Base-by-base conservation (phyloP, 2,329 filamentous ascomycete genomes). In the Cladorrhinum sp. region DNA sequence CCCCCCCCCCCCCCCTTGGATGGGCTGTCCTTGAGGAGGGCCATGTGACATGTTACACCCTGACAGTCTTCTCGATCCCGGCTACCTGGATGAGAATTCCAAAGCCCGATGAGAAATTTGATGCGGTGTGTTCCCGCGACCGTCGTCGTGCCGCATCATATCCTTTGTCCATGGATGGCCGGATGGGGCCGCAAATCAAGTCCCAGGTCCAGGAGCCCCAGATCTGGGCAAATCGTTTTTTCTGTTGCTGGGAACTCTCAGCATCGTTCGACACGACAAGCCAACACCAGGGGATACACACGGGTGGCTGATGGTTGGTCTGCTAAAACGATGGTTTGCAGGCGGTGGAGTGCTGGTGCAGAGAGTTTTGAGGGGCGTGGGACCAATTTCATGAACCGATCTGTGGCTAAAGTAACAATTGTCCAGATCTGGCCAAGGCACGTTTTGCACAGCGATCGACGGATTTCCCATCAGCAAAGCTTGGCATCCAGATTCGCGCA, bases 361-460 rank as follows among this genome's bases (percentile, higher is more conserved):
- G 33, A 54, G 51, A 23, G 49, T 55, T 59, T 42, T 39, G 20
- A 20, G 14, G n/a, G 26, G 46, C 20, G 52, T 42, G 39, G 46
- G 51, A 26, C 10, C 53, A 16, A 55, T 46, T 46, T 20, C 23
- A 46, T 55, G 33, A 20, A 39, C 36, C 54, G 59, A 61, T 61
- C 59, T 21, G 28, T 49, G 33, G 33, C 49, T 30, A 50, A 50
- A 52, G 28, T 24, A 46, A 20, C 53, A 20, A 50, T 57, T 36
- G 36, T 23, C 36, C 48, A 39, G 55, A 61, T 61, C 59, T 58
- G 55, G 52, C 30, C 21, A 36, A 26, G 58, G 50, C 50, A 55
- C 58, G 52, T 36, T 52, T 30, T 56, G 42, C 30, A n/a, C 39
- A 48, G 52, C 52, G 39, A 60, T 55, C 52, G 58, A 42, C 57